A percentile compares a stretch with the other conserved stretches of the same genome.
phyloP scores from a whole-genome alignment of 305 asterid species.

The Caryopteris hybrid region DNA sequence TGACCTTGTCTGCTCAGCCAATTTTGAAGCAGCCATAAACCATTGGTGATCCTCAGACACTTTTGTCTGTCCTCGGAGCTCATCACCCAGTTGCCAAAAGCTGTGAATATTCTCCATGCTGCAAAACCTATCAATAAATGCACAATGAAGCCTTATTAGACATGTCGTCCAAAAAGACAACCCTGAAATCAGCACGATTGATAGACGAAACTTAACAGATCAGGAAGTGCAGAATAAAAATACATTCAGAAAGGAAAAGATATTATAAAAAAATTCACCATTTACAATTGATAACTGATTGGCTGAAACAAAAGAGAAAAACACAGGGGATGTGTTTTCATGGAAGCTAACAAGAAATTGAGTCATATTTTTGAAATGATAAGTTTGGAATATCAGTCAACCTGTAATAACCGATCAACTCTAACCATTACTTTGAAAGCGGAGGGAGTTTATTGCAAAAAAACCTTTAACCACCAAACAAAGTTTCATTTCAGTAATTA shows the following conservation, averaged over 20 bases:
- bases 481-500: neutral
- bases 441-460: neutral
- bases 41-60: slow-evolving; percentile 82
- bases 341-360: neutral
- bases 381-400: neutral
- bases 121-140: slow-evolving; percentile 17
- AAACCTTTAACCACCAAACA: neutral
- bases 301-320: neutral
- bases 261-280: neutral
- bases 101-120: slow-evolving; percentile 60
- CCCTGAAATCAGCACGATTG: neutral
- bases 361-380: neutral
- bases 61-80: slow-evolving; percentile 83
- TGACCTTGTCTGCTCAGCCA: slow-evolving; percentile 79
- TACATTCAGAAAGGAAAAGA: neutral
- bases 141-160: neutral
- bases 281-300: neutral
- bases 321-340: neutral
- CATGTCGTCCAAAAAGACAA: neutral
- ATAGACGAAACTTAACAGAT: neutral
- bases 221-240: neutral
- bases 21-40: slow-evolving; percentile 70
- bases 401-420: neutral
- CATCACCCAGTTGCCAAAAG: slow-evolving; percentile 94
- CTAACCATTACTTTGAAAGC: neutral